Evolutionary conservation across 495 filamentous ascomycete genomes (phyloP), one percentile per base, ranked within the genome.

Genomic region (Haplographium delicatum): DNA sequence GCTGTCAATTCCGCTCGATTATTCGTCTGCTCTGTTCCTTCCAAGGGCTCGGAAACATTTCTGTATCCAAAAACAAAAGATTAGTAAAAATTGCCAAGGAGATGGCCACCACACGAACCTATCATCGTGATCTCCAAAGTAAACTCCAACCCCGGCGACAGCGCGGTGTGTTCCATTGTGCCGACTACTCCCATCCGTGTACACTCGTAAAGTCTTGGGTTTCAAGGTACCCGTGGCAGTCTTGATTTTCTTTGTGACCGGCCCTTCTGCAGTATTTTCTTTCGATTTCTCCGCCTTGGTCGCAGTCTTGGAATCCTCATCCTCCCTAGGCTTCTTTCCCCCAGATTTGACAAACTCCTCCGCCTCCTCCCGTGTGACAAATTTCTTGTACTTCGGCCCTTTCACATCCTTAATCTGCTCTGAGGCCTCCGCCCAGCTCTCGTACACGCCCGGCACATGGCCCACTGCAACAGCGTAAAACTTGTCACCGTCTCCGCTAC

Each of bases 1-100:
- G 90, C 93, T 3, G 88, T 90, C 45, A 98, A 72, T 65, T 98
- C 93, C 13, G 93, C 93, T 4, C 93, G 88, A 64, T 96, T 87
- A 64, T 97, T 98, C 1, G 93, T 96, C 64, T 98, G 93, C 8
- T 72, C 66, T 9, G 72, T 67, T 30, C 91, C 91, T 33, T 69
- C 59, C 1, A 98, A 74, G 13, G 82, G 79, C 61, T 96, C 91
- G 16, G 88, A 90, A 45, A 96, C 74, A 65, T 96, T 98, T 62
- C 86, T 88, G 19, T 42, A 20, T 4, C 15, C 15, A 23, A 8
- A 24, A 31, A 20, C 22, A 30, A 43, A n/a, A 19, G 26, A 43
- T 43, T 6, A 10, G 28, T 7, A 24, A 43, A 11, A 6, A 26
- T 20, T 38, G 27, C 1, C 10, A 20, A 13, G 28, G 7, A 16